Evolutionary conservation across 2,329 filamentous ascomycete genomes (phyloP), one percentile per base, ranked within the genome.

Genomic region (Alternaria sp.): DNA sequence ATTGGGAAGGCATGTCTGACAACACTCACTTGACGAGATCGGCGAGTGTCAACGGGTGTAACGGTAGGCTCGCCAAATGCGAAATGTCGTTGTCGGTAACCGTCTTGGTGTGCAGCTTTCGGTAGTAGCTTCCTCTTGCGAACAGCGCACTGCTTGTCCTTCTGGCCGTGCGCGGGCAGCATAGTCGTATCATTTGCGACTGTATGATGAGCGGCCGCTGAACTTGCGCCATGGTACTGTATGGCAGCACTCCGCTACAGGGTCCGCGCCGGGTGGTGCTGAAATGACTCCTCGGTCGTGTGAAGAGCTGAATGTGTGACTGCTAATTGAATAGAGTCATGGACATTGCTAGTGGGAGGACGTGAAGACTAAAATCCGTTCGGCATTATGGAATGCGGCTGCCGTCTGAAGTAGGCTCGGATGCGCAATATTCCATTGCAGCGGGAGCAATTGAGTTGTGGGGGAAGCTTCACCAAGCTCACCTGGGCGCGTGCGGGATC

Each of bases 11-110:
- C 30, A 12, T 12, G 30, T 52, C 30, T 23, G 30, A 40, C 49
- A 54, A 46, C 52, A 57, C 84, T 71, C 85, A 96, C 91, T 91
- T 95, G 72, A 97, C 91, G 6, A 99, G 86, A 76, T 98, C 96
- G 61, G 91, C 90, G 32, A 99, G 87, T 25, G 93, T 96, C 74
- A 98, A 83, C 11, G 91, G 88, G 75, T 96, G 92, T 56, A 97
- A 87, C 36, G 90, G 89, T 75, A 91, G 89, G 61, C 89, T 89
- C 30, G 94, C 93, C 50, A 98, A 87, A 45, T 87, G 88, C 49
- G 90, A 87, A 68, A 98, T 92, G 77, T 96, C 91, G 67, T 91
- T 89, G 76, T 95, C 91, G 5, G 83, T 85, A 40, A 85, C 84
- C 4, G 78, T 81, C 47, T 73, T 75, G 3, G 81, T 85, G 61